phyloP scores from a whole-genome alignment of 352 stramenopile genomes.

The Pythium scleroteichum region DNA sequence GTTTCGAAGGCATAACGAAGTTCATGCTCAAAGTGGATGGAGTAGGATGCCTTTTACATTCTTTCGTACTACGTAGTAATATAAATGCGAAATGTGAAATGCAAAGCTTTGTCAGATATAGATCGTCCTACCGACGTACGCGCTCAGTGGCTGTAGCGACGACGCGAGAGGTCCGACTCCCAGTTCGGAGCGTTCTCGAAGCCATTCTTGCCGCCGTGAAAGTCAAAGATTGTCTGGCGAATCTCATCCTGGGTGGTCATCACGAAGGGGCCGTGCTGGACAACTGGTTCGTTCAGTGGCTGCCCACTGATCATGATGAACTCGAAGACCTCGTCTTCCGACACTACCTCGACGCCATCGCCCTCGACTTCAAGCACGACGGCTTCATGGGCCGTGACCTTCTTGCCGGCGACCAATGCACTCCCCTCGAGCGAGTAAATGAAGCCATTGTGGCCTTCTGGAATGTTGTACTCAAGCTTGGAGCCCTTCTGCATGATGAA shows the following conservation, averaged over 20 bases:
- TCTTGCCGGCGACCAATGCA: conserved; percentile 5
- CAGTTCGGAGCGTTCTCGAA: conserved; percentile 66
- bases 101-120: background rate
- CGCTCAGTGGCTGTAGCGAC: conserved; percentile 22
- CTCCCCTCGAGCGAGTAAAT: conserved; percentile 17
- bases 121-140: no score
- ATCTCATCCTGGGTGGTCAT: conserved; percentile 66
- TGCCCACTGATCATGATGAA: conserved; percentile 64
- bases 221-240: conserved; percentile 56
- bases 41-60: no score
- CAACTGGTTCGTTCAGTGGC: conserved; percentile 57
- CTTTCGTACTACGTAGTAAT: background rate
- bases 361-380: conserved; percentile 50
- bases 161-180: conserved; percentile 46
- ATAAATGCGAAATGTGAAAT: conserved; percentile 4
- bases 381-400: conserved; percentile 42
- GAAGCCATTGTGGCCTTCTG: conserved; percentile 35
- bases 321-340: conserved; percentile 38
- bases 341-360: conserved; percentile 46
- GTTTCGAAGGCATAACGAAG: no score
- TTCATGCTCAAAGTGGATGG: no score
- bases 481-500: conserved; percentile 33
- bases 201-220: conserved; percentile 52
- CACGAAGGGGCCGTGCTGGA: conserved; percentile 72
- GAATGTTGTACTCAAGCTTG: conserved; percentile 32